Evolutionary conservation across 2,329 filamentous ascomycete species (phyloP), one percentile per base, ranked within the genome.

Genomic region (Aspergillus cejpii): DNA sequence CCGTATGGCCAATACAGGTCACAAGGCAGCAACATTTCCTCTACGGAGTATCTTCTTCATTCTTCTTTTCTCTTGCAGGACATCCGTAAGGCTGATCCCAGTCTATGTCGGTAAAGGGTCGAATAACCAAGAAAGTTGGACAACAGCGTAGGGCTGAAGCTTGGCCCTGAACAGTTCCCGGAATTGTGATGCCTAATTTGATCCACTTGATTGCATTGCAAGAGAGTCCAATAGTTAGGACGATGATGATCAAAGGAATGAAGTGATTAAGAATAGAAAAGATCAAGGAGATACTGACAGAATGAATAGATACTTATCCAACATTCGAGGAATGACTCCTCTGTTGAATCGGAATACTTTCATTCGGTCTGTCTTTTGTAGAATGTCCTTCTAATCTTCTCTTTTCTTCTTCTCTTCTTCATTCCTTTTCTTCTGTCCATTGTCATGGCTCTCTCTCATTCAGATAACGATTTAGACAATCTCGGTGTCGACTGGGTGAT

Each of bases 401-500:
- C 21, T 12, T n/a, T 28, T 33, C 37, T 39, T 11, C 15, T 19
- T 19, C 11, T 36, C 10, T 29, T 19, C 31, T 27, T 31, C 38
- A 31, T 38, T 45, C 49, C 39, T 24, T 44, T 27, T 47, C 42
- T 45, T 42, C 33, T 12, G 21, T 12, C 39, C 27, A 17, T 33
- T 36, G 50, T 20, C 19, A 64, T 64, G 61, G 56, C 53, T 52
- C 54, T 57, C 6, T 53, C 54, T 15, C 49, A 50, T 14, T 27
- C 4, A 20, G 11, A 45, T n/a, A 50, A 54, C 7, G 43, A 50
- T 14, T 46, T 53, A 14, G 57, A 64, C 40, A 84, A 83, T 58
- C 74, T 83, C 58, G 77, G 86, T 43, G 87, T 95, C 48, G 90
- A 96, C 73, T 96, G 88, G 74, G 88, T 95, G 45, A 78, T 96